phyloP scores from a whole-genome alignment of 2,329 filamentous ascomycete species.

The Botryotinia calthae region DNA sequence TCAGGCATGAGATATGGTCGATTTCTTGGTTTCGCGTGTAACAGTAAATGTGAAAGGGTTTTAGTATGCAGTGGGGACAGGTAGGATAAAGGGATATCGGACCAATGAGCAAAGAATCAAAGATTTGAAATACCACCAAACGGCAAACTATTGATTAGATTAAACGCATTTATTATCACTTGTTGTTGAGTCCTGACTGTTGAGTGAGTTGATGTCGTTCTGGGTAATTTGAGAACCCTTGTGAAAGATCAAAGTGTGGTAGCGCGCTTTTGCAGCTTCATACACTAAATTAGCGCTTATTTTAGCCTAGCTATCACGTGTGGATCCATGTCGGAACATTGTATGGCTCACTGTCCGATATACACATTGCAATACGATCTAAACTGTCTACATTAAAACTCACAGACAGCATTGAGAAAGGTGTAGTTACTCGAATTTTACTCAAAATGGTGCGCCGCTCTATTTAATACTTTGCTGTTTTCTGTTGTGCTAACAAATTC shows the following conservation, averaged over 20 bases:
- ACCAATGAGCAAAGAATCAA: neutral
- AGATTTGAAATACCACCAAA: neutral
- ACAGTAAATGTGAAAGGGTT: constrained; percentile 10
- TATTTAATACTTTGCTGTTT: neutral
- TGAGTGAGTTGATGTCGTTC: neutral
- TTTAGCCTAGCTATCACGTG: constrained; percentile 15
- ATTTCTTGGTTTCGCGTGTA: constrained; percentile 7
- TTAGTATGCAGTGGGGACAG: neutral
- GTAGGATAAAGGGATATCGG: neutral
- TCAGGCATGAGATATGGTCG: neutral
- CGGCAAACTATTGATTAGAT: neutral
- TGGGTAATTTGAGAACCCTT: neutral
- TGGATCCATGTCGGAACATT: constrained; percentile 16
- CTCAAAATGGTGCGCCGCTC: constrained; percentile 28
- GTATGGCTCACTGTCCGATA: constrained; percentile 17
- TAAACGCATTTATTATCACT: neutral
- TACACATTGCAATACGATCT: constrained; percentile 17
- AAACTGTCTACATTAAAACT: constrained; percentile 20
- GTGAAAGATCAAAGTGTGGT: neutral
- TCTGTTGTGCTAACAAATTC: constrained; percentile 25
- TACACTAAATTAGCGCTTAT: neutral
- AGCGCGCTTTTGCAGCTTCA: constrained; percentile 9
- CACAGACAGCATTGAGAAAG: constrained; percentile 17
- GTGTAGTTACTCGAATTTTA: neutral
- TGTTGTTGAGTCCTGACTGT: neutral